These are phyloP conservation scores for Saccharomycopsis sp. DNA, from an alignment of 805 yeast genomes.

Conservation along the genomic window DNA sequence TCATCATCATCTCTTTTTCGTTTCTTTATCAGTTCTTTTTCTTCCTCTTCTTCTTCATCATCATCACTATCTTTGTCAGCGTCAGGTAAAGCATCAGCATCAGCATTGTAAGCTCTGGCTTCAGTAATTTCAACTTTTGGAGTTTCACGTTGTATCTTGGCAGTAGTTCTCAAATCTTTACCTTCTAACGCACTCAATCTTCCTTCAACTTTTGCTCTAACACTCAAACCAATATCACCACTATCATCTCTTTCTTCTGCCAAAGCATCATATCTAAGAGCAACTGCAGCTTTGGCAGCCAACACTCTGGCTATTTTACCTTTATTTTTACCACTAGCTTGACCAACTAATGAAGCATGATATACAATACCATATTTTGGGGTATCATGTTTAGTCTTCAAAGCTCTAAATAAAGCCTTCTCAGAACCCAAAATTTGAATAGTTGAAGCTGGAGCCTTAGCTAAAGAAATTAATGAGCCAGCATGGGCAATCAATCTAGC, in stretches of 20 bases:
- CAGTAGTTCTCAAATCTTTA: constrained; percentile 86
- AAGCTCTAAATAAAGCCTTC: constrained; percentile 97
- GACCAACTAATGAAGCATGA: constrained; percentile 96
- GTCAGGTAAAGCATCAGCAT: constrained; percentile 71
- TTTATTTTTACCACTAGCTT: constrained; percentile 96
- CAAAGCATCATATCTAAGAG: constrained; percentile 92
- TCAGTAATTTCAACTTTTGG: constrained; percentile 83
- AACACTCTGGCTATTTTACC: constrained; percentile 98
- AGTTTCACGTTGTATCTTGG: constrained; percentile 73
- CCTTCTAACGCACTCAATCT: constrained; percentile 95
- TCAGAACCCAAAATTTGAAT: constrained; percentile 98
- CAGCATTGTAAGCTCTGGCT: constrained; percentile 86
- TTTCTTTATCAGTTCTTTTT: constrained; percentile 32
- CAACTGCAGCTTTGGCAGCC: constrained; percentile 97
- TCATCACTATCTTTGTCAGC: constrained; percentile 31
- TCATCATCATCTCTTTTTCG: constrained; percentile 31
- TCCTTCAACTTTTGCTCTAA: constrained; percentile 88
- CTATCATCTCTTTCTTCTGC: constrained; percentile 96
- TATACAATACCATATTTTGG: constrained; percentile 97
- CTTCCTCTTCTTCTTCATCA: constrained; percentile 34
- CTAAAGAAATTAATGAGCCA: constrained; percentile 87
- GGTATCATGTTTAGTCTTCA: constrained; percentile 96
- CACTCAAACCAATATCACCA: constrained; percentile 87
- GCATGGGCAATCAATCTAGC: constrained; percentile 97
- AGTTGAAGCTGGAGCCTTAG: constrained; percentile 98